Conservation (phyloP, 2,329 filamentous ascomycete genomes). For the Pleomassaria siparia region DNA sequence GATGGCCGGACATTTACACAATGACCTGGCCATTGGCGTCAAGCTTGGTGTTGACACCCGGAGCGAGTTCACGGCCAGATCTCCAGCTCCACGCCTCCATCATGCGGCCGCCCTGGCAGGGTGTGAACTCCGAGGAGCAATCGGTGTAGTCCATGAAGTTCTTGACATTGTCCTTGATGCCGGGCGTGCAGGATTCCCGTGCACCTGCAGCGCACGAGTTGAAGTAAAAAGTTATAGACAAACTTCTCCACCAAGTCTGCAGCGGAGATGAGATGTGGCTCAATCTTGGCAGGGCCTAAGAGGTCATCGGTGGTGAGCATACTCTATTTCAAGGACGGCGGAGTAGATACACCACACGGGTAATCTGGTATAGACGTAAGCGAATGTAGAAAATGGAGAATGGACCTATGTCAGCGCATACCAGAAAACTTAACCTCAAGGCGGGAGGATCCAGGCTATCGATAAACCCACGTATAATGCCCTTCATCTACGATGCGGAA, state of each 20-base stretch:
- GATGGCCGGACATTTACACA: no score
- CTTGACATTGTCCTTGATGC: conserved; percentile 15
- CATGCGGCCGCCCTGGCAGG: conserved; percentile 23
- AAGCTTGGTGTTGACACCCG: conserved; percentile 8
- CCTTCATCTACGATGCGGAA: neutral
- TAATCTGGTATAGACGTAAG: neutral
- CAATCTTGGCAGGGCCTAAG: neutral
- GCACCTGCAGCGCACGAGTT: conserved; percentile 14
- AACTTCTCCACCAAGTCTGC: neutral
- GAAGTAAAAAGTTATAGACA: conserved; percentile 11
- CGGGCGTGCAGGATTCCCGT: conserved; percentile 11
- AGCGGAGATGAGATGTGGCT: conserved; percentile 1
- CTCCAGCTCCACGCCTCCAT: conserved; percentile 11
- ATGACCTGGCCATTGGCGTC: no score
- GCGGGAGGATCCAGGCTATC: neutral
- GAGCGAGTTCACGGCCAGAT: conserved; percentile 7
- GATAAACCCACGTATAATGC: neutral
- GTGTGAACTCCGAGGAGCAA: conserved; percentile 19
- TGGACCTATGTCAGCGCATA: neutral
- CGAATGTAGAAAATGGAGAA: neutral
- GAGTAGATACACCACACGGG: neutral
- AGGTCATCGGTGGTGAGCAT: neutral
- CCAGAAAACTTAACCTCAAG: neutral
- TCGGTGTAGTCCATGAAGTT: conserved; percentile 26
- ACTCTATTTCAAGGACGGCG: neutral